phyloP scores from a whole-genome alignment of 2,329 filamentous ascomycete genomes.

The Talaromyces sp. region DNA sequence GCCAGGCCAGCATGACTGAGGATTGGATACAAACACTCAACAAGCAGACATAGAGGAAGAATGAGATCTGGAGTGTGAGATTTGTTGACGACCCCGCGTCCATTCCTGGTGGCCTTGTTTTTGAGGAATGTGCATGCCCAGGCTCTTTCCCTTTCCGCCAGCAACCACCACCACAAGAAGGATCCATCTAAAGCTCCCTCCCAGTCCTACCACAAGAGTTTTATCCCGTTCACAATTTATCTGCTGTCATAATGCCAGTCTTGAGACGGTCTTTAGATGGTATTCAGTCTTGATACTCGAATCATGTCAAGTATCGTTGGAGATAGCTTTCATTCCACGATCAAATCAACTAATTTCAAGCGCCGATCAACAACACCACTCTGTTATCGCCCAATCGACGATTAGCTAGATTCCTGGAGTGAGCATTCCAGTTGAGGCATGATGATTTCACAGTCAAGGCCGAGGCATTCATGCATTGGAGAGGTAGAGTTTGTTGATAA shows the following conservation, averaged over 20 bases:
- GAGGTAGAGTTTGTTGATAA: not conserved
- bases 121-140: constrained; percentile 15
- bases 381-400: not conserved
- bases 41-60: not conserved
- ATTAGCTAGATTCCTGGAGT: not conserved
- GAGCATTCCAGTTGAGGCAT: constrained; percentile 13
- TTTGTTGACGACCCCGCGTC: constrained; percentile 16
- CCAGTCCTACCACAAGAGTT: not conserved
- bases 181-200: not conserved
- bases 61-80: not conserved
- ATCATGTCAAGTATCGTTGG: not conserved
- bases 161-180: not conserved
- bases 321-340: constrained; percentile 11
- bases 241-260: not conserved
- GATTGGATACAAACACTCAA: not conserved
- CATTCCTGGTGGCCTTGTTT: constrained; percentile 11
- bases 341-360: not conserved
- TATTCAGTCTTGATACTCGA: not conserved
- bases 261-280: no score
- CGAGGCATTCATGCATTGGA: not conserved
- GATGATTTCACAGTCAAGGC: not conserved
- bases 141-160: not conserved
- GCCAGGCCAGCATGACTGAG: not conserved
- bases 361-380: not conserved
- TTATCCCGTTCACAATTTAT: not conserved